Base-by-base conservation (phyloP, 148 eudicot species). In the Limonium bicolor region DNA sequence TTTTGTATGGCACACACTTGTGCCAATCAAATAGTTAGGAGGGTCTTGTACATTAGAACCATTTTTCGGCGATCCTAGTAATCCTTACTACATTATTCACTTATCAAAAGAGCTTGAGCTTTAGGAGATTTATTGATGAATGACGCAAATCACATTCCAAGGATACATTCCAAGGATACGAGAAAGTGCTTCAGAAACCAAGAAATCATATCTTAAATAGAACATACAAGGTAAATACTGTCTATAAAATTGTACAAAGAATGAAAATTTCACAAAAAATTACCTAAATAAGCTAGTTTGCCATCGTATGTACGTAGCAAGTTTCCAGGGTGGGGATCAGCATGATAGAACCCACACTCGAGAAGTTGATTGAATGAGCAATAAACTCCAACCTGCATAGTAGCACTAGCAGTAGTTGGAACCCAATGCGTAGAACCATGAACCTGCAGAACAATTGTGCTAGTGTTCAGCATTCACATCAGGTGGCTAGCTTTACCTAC, bases 271-370 rank as follows among this genome's bases (percentile, higher is more conserved):
- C 18, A 13, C 26, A 9, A 39, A 25, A 24, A 14, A 27, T 50
- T 80, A 84, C 97, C 97, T 67, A 90, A 46, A 75, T 90, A 90
- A 22, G 97, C 97, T 55, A 90, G 69, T 58, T 84, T 84, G 35
- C 97, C 95, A 63, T 84, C 97, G 64, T 54, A 51, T 49, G 95
- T 84, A 15, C 93, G 93, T 36, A 90, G 72, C 41, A 90, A 76
- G 70, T 90, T 90, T 56, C 97, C 97, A 57, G 97, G 97, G 60
- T 90, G 97, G 31, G 97, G 97, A 75, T 90, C 97, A 12, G 97
- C 97, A 38, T 90, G 97, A 72, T 90, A 90, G 60, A 90, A 90
- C 26, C 97, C 97, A 68, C 48, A 63, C 68, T 90, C 97, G 35
- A 90, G 78, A 65, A 90, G 86, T 69, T 90, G 97, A 66, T 84